Evolutionary conservation across 345 rosid species (phyloP).

Genomic region (Populus nigra): DNA sequence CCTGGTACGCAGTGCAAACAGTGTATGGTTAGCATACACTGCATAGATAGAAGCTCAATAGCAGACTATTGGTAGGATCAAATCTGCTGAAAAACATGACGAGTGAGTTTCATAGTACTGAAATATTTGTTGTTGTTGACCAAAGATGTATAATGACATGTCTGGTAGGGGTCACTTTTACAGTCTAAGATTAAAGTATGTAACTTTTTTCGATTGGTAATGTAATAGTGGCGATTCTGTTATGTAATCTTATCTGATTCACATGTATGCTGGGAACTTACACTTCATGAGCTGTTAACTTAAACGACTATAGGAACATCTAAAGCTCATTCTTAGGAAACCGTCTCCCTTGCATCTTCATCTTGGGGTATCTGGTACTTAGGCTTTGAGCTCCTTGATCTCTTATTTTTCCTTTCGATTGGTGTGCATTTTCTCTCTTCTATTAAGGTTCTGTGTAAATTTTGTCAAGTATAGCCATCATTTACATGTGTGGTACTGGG

Average conservation of each 20-base stretch:
- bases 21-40: background rate
- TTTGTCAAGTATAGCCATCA: background rate
- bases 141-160: background rate
- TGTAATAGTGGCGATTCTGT: background rate
- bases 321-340: background rate
- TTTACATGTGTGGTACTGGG: background rate
- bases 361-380: background rate
- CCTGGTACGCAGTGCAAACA: background rate
- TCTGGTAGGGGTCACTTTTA: background rate
- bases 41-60: background rate
- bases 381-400: background rate
- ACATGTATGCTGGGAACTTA: background rate
- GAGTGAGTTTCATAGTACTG: background rate
- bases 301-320: background rate
- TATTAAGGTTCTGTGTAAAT: background rate
- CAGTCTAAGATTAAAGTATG: background rate
- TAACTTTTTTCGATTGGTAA: background rate
- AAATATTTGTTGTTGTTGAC: too few species aligned
- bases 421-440: background rate
- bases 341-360: background rate
- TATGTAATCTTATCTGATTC: background rate
- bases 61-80: background rate
- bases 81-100: background rate
- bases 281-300: background rate
- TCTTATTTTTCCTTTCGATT: background rate